Conservation (phyloP, 2,329 filamentous ascomycete genomes). For the Nothomitra cinnamomea region DNA sequence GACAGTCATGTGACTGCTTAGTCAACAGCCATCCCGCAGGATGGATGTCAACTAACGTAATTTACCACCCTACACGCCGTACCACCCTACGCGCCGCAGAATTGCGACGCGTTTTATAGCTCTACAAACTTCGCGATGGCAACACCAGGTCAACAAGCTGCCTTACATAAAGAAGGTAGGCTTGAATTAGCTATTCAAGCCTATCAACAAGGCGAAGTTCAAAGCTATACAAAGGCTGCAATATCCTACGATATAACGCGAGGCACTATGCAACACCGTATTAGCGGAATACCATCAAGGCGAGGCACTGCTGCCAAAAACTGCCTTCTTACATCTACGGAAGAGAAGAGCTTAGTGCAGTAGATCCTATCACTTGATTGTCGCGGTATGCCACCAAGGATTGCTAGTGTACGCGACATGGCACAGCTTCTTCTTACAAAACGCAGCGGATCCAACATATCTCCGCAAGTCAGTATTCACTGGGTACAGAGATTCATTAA, state of each 20-base stretch:
- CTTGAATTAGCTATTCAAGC: constrained; percentile 1
- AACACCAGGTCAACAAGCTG: neutral
- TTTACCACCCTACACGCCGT: too few relatives aligned
- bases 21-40: too few relatives aligned
- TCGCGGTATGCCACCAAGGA: neutral
- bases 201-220: neutral
- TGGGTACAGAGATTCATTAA: constrained; percentile 3
- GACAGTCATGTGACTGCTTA: too few relatives aligned
- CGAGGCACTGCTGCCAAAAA: neutral
- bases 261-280: neutral
- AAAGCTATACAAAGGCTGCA: neutral
- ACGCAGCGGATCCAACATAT: neutral
- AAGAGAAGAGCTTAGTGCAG: neutral
- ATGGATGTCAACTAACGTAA: too few relatives aligned
- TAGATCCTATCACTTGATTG: neutral
- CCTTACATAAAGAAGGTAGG: too few relatives aligned
- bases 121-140: neutral
- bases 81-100: too few relatives aligned
- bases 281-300: neutral
- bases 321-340: constrained; percentile 1
- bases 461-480: neutral
- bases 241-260: neutral
- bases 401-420: constrained; percentile 2
- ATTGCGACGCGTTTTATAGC: neutral
- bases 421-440: neutral